A percentile compares a stretch with the other conserved stretches of the same genome.
phyloP scores from a whole-genome alignment of 2,329 filamentous ascomycete species.

The Didymella glomerata region DNA sequence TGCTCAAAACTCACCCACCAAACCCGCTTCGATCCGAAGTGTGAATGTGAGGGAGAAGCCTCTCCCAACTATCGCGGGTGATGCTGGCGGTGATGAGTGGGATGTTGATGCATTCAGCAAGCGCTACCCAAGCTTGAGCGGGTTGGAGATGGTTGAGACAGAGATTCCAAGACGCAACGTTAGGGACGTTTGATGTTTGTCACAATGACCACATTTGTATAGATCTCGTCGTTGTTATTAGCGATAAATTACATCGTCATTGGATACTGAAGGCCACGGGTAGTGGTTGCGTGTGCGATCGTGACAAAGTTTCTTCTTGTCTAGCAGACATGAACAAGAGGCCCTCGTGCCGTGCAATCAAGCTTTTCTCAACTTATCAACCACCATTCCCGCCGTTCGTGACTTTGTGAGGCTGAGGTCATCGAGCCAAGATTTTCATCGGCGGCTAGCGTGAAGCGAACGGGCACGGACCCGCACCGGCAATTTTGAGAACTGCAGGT shows the following conservation, averaged over 20 bases:
- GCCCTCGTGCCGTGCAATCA: neutral
- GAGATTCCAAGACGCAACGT: conserved; percentile 53
- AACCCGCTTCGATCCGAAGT: conserved; percentile 15
- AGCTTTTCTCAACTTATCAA: neutral
- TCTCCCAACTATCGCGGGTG: conserved; percentile 21
- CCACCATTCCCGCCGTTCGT: neutral
- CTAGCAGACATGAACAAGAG: neutral
- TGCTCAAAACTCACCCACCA: conserved; percentile 19
- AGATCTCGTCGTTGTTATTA: conserved; percentile 2
- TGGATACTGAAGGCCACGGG: neutral
- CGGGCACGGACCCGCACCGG: conserved; percentile 3
- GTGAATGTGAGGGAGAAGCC: conserved; percentile 33
- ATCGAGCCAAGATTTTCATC: conserved; percentile 12
- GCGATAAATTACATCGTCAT: conserved; percentile 8
- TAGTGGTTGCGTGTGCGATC: neutral
- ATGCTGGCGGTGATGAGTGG: conserved; percentile 60
- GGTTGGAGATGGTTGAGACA: conserved; percentile 88
- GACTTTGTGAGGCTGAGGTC: neutral
- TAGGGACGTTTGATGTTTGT: conserved; percentile 19
- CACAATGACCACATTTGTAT: neutral
- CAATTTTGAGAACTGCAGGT: conserved; percentile 8
- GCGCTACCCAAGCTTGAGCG: conserved; percentile 82
- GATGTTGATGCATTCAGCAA: conserved; percentile 76
- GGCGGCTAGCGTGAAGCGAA: conserved; percentile 11
- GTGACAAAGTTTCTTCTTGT: neutral